These are phyloP conservation scores for Leucoagaricus sp. DNA, from an alignment of 1,284 basidiomycete genomes.

Conservation along the genomic window DNA sequence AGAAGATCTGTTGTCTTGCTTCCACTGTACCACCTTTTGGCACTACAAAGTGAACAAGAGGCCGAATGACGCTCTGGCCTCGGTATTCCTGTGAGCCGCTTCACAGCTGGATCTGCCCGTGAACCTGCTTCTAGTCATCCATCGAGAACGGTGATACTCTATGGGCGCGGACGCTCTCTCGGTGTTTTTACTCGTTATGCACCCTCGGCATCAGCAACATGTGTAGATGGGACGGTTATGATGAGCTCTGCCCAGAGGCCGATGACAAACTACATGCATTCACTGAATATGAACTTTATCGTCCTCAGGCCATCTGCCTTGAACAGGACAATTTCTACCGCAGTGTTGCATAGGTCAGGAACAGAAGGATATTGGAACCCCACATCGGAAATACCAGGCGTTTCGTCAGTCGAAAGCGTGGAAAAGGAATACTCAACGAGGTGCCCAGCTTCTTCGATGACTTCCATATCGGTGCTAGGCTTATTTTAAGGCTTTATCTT, in stretches of 20 bases:
- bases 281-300: slow-evolving; percentile 3
- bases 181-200: slow-evolving; percentile 11
- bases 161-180: slow-evolving; percentile 3
- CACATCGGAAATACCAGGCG: slow-evolving; percentile 1
- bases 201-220: slow-evolving; percentile 12
- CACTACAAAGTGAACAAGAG: not conserved
- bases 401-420: slow-evolving; percentile 12
- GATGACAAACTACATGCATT: slow-evolving; percentile 2
- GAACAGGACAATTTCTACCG: not conserved
- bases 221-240: slow-evolving; percentile 5
- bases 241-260: slow-evolving; percentile 5
- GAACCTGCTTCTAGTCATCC: not conserved
- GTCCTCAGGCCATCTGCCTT: not conserved
- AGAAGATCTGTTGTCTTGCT: not conserved
- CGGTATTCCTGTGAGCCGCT: not conserved
- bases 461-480: slow-evolving; percentile 9
- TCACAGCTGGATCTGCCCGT: not conserved
- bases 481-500: slow-evolving; percentile 3
- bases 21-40: not conserved
- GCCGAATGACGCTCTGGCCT: not conserved
- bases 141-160: not conserved
- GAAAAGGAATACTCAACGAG: slow-evolving; percentile 13
- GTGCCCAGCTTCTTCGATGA: not conserved
- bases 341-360: slow-evolving; percentile 1
- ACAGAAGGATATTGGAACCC: not conserved